Evolutionary conservation across 768 basidiomycete genomes (phyloP).

Genomic region (Lentinula sp.): DNA sequence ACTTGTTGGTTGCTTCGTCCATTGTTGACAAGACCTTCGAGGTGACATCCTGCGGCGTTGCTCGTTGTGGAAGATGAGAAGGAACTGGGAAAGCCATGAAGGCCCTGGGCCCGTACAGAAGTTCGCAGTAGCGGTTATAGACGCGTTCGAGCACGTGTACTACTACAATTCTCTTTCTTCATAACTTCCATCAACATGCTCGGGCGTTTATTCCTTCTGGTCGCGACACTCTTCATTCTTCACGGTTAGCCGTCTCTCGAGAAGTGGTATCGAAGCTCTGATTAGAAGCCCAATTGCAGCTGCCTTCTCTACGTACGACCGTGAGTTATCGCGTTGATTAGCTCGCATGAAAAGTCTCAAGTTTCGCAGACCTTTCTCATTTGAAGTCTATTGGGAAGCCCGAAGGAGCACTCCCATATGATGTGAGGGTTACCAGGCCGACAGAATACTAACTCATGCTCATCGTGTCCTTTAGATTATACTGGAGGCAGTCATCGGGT

Average conservation of each 20-base stretch:
- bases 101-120: conserved; percentile 7
- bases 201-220: conserved; percentile 36
- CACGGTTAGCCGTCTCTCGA: conserved; percentile 36
- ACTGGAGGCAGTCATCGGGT: conserved; percentile 55
- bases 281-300: conserved; percentile 32
- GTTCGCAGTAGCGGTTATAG: not conserved
- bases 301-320: conserved; percentile 77
- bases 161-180: not conserved
- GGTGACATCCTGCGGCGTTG: conserved; percentile 56
- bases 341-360: not conserved
- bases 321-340: conserved; percentile 30
- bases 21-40: conserved; percentile 67
- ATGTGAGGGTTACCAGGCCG: conserved; percentile 30
- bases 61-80: conserved; percentile 63
- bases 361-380: conserved; percentile 57
- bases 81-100: conserved; percentile 73
- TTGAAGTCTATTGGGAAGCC: conserved; percentile 71
- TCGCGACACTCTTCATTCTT: conserved; percentile 42
- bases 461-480: conserved; percentile 42
- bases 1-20: conserved; percentile 51
- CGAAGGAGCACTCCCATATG: conserved; percentile 57
- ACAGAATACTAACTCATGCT: not conserved
- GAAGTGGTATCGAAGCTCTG: not conserved
- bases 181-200: conserved; percentile 27
- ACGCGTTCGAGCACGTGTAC: conserved; percentile 7